Percentiles rank a stretch among this genome's conserved stretches.
phyloP scores from a whole-genome alignment of 2,329 filamentous ascomycete genomes.

The Exophiala dermatitidis region DNA sequence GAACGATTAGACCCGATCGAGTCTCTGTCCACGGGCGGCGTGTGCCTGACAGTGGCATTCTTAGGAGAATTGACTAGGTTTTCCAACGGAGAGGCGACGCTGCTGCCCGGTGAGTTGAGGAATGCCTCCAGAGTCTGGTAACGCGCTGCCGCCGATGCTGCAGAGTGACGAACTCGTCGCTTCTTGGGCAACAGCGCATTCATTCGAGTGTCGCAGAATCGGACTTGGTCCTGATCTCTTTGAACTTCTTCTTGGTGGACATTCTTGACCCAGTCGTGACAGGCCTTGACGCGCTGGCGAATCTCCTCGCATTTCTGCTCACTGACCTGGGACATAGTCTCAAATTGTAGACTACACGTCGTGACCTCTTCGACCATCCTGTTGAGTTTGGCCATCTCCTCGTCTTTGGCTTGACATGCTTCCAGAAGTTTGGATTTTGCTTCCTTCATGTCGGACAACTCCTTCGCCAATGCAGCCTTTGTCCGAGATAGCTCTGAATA shows the following conservation, averaged over 20 bases:
- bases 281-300: not conserved
- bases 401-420: not conserved
- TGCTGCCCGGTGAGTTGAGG: not conserved
- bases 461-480: not conserved
- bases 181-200: not conserved
- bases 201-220: slow-evolving; percentile 1
- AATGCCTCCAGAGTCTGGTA: not conserved
- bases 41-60: not conserved
- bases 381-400: not conserved
- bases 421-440: not conserved
- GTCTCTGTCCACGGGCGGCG: not conserved
- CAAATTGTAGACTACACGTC: not conserved
- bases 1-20: not conserved
- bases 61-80: not conserved
- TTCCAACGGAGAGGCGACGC: not conserved
- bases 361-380: not conserved
- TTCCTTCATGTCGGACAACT: not conserved
- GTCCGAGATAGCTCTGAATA: not conserved
- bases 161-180: not conserved
- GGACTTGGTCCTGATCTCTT: slow-evolving; percentile 8
- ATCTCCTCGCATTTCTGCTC: slow-evolving; percentile 1
- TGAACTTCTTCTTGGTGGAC: slow-evolving; percentile 2
- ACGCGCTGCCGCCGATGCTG: not conserved
- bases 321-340: not conserved
- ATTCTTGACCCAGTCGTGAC: slow-evolving; percentile 2